Evolutionary conservation across 371 early-diverging fungal species (phyloP).

Genomic region (Mucor velutinosus): DNA sequence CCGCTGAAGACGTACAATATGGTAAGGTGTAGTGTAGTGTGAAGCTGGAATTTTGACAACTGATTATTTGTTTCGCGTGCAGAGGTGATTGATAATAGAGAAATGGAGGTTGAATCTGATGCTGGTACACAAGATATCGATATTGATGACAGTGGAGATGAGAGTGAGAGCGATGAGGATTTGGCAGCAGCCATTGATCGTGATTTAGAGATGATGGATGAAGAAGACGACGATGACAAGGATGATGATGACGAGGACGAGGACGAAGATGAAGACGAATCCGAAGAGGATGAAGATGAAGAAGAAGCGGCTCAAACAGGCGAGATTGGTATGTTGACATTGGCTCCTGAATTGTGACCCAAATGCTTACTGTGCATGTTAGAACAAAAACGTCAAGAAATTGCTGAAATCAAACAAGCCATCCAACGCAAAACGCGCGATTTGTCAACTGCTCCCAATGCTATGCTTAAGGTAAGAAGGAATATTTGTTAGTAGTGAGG

Average conservation of each 20-base stretch:
- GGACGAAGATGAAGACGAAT: conserved; percentile 39
- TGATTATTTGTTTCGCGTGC: background rate
- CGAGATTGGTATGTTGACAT: conserved; percentile 37
- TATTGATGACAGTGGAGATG: conserved; percentile 47
- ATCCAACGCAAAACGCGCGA: conserved; percentile 48
- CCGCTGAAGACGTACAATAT: conserved; percentile 77
- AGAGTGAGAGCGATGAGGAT: conserved; percentile 54
- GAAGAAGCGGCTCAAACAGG: conserved; percentile 45
- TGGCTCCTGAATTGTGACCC: background rate
- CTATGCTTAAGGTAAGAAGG: conserved; percentile 46
- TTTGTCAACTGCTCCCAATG: conserved; percentile 48
- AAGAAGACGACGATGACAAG: conserved; percentile 49
- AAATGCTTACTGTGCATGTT: background rate
- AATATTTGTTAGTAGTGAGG: too few species aligned
- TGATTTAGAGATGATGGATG: conserved; percentile 48
- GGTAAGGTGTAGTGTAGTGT: conserved; percentile 29
- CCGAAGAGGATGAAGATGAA: conserved; percentile 29
- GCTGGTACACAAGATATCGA: conserved; percentile 53
- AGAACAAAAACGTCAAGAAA: conserved; percentile 60
- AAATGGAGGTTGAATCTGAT: conserved; percentile 47
- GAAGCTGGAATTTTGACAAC: background rate
- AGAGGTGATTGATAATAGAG: conserved; percentile 52
- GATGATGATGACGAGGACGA: conserved; percentile 48
- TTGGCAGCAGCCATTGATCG: conserved; percentile 52
- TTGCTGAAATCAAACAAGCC: conserved; percentile 49